Evolutionary conservation across 1,284 basidiomycete genomes (phyloP), one percentile per base, ranked within the genome.

Genomic region (Puccinia novopanici): DNA sequence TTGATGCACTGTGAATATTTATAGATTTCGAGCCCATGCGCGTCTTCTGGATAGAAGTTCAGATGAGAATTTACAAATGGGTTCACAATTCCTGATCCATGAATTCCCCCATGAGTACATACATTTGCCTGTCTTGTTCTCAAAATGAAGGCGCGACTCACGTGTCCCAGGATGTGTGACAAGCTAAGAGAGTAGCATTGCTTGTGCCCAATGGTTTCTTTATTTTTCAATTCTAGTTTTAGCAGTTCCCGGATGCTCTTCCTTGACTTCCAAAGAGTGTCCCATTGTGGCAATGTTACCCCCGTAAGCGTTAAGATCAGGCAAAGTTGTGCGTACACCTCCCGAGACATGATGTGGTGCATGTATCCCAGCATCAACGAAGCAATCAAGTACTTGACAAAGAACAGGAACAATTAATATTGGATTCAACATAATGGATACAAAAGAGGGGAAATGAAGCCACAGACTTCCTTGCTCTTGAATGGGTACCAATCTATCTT

Each of bases 321-420:
- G 3, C 24, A 4, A 24, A 57, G 15, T 27, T 57, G 55, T 27
- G 55, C 55, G 27, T 57, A 57, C 24, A 57, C 24, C 8, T 57
- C 24, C 5, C 55, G 24, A 27, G n/a, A 24, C 55, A 57, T 57
- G 55, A 57, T 57, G 55, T 57, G 55, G 55, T 57, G 55, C 55
- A 57, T 57, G 27, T 57, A 57, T 24, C 55, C 55, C 15, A 54
- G 5, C 55, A 57, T 24, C 8, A 57, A 24, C 6, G 55, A 57
- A 24, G n/a, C 55, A 57, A 57, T 57, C 10, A 57, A 27, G 27
- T 57, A 27, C 55, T n/a, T n/a, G 45, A 45, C 8, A 6, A 45
- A 6, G 15, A 45, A 8, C 45, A 45, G 15, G 45, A 15, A 45
- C 15, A 45, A 45, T 15, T 15, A 45, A 15, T 6, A 15, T 45